phyloP scores from a whole-genome alignment of 2,329 filamentous ascomycete genomes.

The Rhytidhysteron rufulum region DNA sequence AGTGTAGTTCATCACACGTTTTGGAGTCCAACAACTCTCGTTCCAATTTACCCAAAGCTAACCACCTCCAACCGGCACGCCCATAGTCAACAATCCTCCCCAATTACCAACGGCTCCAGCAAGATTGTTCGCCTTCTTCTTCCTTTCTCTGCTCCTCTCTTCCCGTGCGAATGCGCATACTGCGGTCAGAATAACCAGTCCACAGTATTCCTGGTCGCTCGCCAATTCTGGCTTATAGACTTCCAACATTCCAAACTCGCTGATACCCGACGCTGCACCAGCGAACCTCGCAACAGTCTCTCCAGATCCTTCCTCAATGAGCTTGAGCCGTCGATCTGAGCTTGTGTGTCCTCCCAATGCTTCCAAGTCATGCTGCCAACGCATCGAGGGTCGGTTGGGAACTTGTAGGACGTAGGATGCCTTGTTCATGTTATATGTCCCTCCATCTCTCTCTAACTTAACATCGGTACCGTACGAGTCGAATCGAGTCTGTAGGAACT shows the following conservation, averaged over 20 bases:
- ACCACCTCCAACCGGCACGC: slow-evolving; percentile 5
- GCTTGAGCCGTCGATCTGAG: slow-evolving; percentile 7
- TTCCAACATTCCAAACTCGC: slow-evolving; percentile 11
- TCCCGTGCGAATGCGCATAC: slow-evolving; percentile 10
- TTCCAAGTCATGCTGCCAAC: slow-evolving; percentile 8
- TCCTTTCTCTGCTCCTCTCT: slow-evolving; percentile 7
- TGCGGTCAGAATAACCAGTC: slow-evolving; percentile 8
- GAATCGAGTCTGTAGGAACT: slow-evolving; percentile 6
- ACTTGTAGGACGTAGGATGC: slow-evolving; percentile 6
- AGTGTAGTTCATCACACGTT: too few species aligned
- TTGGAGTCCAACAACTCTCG: too few species aligned
- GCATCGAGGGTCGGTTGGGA: slow-evolving; percentile 3
- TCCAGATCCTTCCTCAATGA: slow-evolving; percentile 3
- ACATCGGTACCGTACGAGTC: slow-evolving; percentile 9
- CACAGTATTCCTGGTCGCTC: slow-evolving; percentile 7
- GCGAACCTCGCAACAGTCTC: slow-evolving; percentile 6
- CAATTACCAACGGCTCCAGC: slow-evolving; percentile 6
- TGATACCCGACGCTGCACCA: slow-evolving; percentile 4
- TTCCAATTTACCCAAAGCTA: too few species aligned
- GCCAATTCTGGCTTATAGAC: slow-evolving; percentile 7
- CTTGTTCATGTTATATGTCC: slow-evolving; percentile 4
- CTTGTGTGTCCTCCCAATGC: slow-evolving; percentile 1
- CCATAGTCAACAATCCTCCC: slow-evolving; percentile 9
- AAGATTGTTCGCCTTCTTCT: slow-evolving; percentile 7
- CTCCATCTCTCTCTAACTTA: slow-evolving; percentile 4